These are phyloP conservation scores for Melanogaster broomeanus DNA, from an alignment of 768 basidiomycete genomes.

Conservation along the genomic window DNA sequence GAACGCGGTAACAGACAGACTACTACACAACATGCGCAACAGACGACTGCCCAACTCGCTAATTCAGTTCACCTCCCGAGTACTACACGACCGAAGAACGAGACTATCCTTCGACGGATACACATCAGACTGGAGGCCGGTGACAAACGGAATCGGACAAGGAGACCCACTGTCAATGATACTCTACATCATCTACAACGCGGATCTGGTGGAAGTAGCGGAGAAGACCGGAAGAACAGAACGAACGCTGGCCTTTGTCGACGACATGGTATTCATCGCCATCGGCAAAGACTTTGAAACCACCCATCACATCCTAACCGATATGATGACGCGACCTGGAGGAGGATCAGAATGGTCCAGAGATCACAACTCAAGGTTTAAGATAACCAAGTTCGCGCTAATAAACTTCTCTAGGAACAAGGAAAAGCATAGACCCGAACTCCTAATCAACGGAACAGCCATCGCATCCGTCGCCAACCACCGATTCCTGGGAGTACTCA, in stretches of 20 bases:
- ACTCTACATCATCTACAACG: too few species aligned
- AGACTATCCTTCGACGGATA: too few species aligned
- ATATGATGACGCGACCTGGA: not conserved
- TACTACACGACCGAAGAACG: too few species aligned
- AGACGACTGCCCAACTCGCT: too few species aligned
- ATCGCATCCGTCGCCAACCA: not conserved
- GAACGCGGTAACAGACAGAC: constrained; percentile 30
- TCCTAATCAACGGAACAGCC: not conserved
- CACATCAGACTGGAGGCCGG: too few species aligned
- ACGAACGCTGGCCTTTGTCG: constrained; percentile 5
- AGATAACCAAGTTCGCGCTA: not conserved
- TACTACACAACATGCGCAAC: constrained; percentile 32
- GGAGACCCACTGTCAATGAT: too few species aligned
- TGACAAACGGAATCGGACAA: too few species aligned
- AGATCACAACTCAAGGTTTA: not conserved
- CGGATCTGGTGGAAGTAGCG: too few species aligned
- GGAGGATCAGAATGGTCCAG: not conserved
- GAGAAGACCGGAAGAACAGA: constrained; percentile 19
- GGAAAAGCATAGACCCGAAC: not conserved
- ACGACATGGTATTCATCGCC: not conserved
- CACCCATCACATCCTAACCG: not conserved
- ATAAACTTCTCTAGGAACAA: not conserved
- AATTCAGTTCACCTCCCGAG: too few species aligned
- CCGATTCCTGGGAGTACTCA: not conserved
- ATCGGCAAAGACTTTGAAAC: not conserved